Base-by-base conservation (phyloP, 1,139 yeast genomes). In the Lodderomyces theae region DNA sequence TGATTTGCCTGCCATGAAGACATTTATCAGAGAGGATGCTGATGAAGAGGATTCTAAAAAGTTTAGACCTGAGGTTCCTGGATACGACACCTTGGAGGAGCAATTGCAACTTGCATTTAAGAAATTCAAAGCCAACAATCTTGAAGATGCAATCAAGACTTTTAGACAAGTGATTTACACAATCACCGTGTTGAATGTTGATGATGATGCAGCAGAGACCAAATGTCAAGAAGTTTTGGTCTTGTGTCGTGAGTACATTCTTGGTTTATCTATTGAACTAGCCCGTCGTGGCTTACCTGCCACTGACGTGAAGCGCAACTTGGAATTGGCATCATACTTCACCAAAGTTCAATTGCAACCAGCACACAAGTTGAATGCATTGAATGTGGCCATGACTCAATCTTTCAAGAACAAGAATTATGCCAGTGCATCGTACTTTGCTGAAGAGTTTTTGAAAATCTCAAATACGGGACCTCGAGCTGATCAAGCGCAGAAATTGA, bases 281-380 rank as follows among this genome's bases (percentile, higher is more conserved):
- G 79, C 79, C 43, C 89, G 98, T 66, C 87, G 97, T 65, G 61
- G 84, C 7, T 68, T 90, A 44, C 87, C 85, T 30, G 71, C 82
- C 4, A 66, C 70, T 21, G 87, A 88, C 46, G 69, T 83, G 41
- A 85, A 88, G 64, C 83, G 97, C 48, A 89, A 87, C 58, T 74
- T 94, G 57, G 98, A 92, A 63, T 73, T 94, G 52, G 97, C 97
- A 5, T 95, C 97, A 0, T 92, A 90, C 65, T 94, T 94, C 70
- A 88, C 98, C 13, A 80, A 80, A 58, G 83, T 90, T 31, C 79
- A 83, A 51, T 77, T 94, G 52, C 89, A 86, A 52, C 82, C 86
- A 35, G 82, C 84, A 5, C 98, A 94, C 63, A 80, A 82, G 48
- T 77, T 85, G 41, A 84, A 89, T 57, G 97, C 98, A 9, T 74